A percentile compares a stretch with the other conserved stretches of the same genome.
Evolutionary conservation across 495 filamentous ascomycete species (phyloP).

Genomic region (Neurospora intermedia): DNA sequence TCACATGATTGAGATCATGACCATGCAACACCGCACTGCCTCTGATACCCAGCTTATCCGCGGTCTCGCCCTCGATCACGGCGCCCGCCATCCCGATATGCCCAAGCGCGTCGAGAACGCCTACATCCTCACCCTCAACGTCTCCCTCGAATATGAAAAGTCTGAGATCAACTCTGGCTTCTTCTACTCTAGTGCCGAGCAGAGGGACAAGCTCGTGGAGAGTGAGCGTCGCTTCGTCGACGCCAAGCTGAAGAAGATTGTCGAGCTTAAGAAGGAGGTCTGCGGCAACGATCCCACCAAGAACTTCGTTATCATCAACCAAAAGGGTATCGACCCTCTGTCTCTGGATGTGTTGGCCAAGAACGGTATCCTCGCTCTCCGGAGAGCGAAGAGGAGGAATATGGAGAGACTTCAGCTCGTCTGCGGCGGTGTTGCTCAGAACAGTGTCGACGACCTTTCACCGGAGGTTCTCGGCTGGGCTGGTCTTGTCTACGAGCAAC

Average conservation of each 20-base stretch:
- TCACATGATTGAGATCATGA: conserved; percentile 99
- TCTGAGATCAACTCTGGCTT: conserved; percentile 98
- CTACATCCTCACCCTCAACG: conserved; percentile 88
- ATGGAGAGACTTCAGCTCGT: conserved; percentile 97
- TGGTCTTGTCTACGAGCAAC: conserved; percentile 92
- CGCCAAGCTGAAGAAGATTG: conserved; percentile 92
- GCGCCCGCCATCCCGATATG: conserved; percentile 96
- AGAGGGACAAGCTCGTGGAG: conserved; percentile 95
- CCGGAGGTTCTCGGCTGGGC: conserved; percentile 93
- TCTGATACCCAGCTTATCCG: conserved; percentile 93
- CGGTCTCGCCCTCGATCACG: conserved; percentile 89
- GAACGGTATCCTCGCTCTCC: conserved; percentile 91
- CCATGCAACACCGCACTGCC: conserved; percentile 96
- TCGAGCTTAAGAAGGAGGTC: conserved; percentile 95
- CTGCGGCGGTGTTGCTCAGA: conserved; percentile 82
- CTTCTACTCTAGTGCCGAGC: conserved; percentile 95
- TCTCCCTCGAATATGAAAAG: conserved; percentile 97
- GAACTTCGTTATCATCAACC: conserved; percentile 95
- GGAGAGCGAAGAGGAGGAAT: conserved; percentile 91
- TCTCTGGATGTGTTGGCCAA: conserved; percentile 92
- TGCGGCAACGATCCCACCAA: conserved; percentile 93
- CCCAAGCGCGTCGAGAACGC: conserved; percentile 92
- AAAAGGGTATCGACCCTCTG: conserved; percentile 96
- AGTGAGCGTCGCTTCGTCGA: conserved; percentile 94
- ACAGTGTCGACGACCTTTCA: conserved; percentile 87